Evolutionary conservation across 2,329 filamentous ascomycete genomes (phyloP), one percentile per base, ranked within the genome.

Genomic region (Pyrenochaeta sp.): DNA sequence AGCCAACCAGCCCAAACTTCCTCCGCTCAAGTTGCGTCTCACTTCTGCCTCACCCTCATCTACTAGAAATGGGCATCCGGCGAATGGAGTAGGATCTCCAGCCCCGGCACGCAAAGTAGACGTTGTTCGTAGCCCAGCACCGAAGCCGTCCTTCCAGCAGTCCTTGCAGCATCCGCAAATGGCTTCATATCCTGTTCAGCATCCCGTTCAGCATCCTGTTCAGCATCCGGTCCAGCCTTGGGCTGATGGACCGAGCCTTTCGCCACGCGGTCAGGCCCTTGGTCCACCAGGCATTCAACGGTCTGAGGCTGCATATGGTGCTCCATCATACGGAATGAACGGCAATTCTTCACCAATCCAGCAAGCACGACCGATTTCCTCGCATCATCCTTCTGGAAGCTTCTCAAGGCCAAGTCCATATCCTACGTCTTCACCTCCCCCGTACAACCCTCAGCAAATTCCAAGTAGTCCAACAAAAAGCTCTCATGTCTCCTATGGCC

Each of bases 1-100:
- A 39, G 77, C 79, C 13, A 82, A 79, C 47, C 77, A 77, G 55
- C 82, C 83, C 26, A 88, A 87, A 62, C 77, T 85, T 32, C 84
- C 81, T 6, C 77, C 81, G 10, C 71, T 86, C 52, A 85, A 84
- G 60, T 78, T 86, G 57, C 76, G 78, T 34, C 68, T 83, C 41
- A 77, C 75, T 17, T 79, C 79, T 11, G 68, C 74, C 7, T 80
- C 79, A 7, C 77, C 78, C 15, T 59, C 57, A 11, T 50, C 63
- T 18, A n/a, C n/a, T n/a, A 50, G 42, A 7, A 43, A 27, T 8
- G 29, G 48, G 15, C 19, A 31, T 17, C 48, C 58, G 23, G 18
- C 53, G 3, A 68, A 63, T 32, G 62, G 62, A 6, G 38, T 40
- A 15, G 45, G 34, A 7, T 26, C 57, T 17, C 20, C 49, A 19